Conservation (phyloP, 768 basidiomycete genomes). For the Cyclocybe cylindracea region DNA sequence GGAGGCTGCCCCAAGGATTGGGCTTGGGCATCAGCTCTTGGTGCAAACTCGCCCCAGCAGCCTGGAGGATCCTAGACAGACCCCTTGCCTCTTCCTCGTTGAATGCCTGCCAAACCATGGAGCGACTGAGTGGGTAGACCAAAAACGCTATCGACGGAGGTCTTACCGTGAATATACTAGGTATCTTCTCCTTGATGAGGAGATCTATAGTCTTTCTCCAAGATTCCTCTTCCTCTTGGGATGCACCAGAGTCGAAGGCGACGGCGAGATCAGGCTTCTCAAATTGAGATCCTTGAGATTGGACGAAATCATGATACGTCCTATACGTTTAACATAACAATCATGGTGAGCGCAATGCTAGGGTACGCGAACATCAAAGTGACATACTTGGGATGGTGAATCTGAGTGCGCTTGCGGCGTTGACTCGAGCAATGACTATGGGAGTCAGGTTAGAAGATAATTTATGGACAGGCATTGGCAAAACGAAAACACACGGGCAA, state of each 20-base stretch:
- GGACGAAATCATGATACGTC: conserved; percentile 29
- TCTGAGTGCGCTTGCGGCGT: conserved; percentile 25
- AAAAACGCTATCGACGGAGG: background rate
- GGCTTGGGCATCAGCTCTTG: conserved; percentile 24
- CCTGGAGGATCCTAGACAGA: conserved; percentile 24
- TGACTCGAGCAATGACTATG: conserved; percentile 24
- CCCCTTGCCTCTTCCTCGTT: conserved; percentile 28
- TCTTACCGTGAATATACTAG: conserved; percentile 33
- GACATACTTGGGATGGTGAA: conserved; percentile 23
- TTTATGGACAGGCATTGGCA: background rate
- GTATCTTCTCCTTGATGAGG: conserved; percentile 24
- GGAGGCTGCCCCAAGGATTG: conserved; percentile 34
- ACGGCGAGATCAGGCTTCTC: conserved; percentile 33
- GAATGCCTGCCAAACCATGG: conserved; percentile 25
- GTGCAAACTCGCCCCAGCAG: conserved; percentile 22
- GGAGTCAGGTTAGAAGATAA: background rate
- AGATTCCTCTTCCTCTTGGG: conserved; percentile 17
- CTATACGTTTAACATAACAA: conserved; percentile 13
- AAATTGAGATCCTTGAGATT: conserved; percentile 14
- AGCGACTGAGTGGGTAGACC: background rate
- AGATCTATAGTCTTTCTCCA: conserved; percentile 29
- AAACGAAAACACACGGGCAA: conserved; percentile 25
- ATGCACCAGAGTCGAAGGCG: conserved; percentile 36
- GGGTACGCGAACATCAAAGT: background rate
- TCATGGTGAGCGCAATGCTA: background rate